These are phyloP conservation scores for Fragaria nilgerrensis DNA, from an alignment of 306 rosid genomes.

Conservation along the genomic window DNA sequence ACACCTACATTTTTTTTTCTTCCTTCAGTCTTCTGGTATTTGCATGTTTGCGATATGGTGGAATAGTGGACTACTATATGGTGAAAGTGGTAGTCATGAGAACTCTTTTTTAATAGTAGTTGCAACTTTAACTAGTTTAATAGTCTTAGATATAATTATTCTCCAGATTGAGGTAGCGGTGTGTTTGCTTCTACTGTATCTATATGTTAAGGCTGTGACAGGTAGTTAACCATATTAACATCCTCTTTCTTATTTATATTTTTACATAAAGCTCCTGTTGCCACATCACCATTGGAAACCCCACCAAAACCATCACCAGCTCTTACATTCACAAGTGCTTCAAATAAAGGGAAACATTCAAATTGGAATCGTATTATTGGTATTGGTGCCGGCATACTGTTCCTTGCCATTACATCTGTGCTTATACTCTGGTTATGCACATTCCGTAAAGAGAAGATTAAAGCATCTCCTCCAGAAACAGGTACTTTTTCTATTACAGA, in stretches of 20 bases:
- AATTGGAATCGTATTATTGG: constrained; percentile 65
- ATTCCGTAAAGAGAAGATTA: constrained; percentile 42
- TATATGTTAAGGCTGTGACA: background rate
- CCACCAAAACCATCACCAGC: constrained; percentile 42
- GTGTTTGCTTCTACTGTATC: background rate
- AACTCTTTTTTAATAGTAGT: background rate
- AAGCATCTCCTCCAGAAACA: constrained; percentile 48
- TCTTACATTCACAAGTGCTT: constrained; percentile 40
- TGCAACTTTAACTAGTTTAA: background rate
- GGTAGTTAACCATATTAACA: constrained; percentile 19
- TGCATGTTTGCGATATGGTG: background rate
- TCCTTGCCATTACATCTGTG: constrained; percentile 55
- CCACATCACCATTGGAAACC: constrained; percentile 54
- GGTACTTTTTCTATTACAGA: constrained; percentile 45
- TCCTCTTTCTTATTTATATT: constrained; percentile 5
- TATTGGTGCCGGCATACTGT: constrained; percentile 63
- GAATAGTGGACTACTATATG: background rate
- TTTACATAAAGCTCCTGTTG: constrained; percentile 55
- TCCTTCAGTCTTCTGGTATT: background rate
- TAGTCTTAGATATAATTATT: background rate
- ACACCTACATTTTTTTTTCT: background rate
- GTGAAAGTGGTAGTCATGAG: background rate
- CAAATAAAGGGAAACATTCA: constrained; percentile 53
- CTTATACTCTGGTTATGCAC: constrained; percentile 60
- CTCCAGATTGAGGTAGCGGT: background rate